These are phyloP conservation scores for Saccharomycopsis microspora DNA, from an alignment of 805 yeast species.

Conservation along the genomic window DNA sequence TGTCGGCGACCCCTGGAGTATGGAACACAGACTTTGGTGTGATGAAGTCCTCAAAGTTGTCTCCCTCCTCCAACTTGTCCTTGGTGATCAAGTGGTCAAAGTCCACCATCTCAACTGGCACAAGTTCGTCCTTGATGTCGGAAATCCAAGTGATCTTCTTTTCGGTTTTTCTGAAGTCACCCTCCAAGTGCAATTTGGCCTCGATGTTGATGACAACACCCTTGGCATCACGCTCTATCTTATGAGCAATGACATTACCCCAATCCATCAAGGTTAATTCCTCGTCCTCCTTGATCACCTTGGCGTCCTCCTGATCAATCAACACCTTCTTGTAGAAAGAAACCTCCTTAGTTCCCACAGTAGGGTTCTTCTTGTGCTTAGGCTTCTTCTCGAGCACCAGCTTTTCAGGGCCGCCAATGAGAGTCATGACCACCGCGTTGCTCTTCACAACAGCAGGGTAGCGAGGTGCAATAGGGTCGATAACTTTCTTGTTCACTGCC, in stretches of 20 bases:
- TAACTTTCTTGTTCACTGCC: constrained; percentile 95
- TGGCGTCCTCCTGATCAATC: constrained; percentile 82
- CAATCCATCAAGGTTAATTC: constrained; percentile 98
- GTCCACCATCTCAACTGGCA: constrained; percentile 67
- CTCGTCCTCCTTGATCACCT: constrained; percentile 58
- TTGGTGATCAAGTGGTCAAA: constrained; percentile 92
- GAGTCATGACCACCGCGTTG: constrained; percentile 58
- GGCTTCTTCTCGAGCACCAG: constrained; percentile 65
- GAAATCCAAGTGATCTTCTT: constrained; percentile 95
- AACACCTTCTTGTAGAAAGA: constrained; percentile 50
- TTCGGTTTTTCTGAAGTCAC: constrained; percentile 94
- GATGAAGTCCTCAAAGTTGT: constrained; percentile 82
- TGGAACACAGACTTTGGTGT: constrained; percentile 84
- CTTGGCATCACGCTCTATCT: constrained; percentile 51
- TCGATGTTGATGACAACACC: constrained; percentile 47
- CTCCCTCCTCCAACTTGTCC: constrained; percentile 91
- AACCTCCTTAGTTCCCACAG: constrained; percentile 75
- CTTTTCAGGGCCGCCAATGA: constrained; percentile 58
- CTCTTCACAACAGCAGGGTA: constrained; percentile 64
- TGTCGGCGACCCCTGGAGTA: constrained; percentile 66
- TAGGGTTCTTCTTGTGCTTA: constrained; percentile 92
- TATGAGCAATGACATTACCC: constrained; percentile 84
- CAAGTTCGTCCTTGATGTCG: constrained; percentile 55
- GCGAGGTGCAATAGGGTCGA: constrained; percentile 96
- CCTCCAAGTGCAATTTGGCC: constrained; percentile 80